Conservation (phyloP, 345 rosid species). For the Salix brachista region DNA sequence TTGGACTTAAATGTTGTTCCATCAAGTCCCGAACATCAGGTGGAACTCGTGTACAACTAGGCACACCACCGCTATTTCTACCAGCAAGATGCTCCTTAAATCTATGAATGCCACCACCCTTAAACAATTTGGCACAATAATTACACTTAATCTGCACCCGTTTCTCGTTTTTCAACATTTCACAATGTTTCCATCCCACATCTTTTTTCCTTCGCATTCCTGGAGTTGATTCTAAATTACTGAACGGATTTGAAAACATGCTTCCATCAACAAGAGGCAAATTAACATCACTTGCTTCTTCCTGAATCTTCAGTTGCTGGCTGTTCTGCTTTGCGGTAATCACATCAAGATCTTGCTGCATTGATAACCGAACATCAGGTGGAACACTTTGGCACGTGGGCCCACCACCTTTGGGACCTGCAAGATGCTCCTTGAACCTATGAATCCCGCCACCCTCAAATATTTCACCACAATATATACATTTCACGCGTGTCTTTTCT, state of each 20-base stretch:
- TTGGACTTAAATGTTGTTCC: slow-evolving; percentile 22
- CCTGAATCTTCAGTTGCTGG: neutral
- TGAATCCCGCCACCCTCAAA: slow-evolving; percentile 33
- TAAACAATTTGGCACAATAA: slow-evolving; percentile 26
- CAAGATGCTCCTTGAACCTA: slow-evolving; percentile 32
- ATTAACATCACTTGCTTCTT: neutral
- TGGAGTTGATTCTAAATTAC: neutral
- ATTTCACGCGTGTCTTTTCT: slow-evolving; percentile 12
- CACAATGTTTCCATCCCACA: slow-evolving; percentile 25
- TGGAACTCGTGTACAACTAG: slow-evolving; percentile 21
- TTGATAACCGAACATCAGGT: slow-evolving; percentile 15
- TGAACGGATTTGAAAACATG: slow-evolving; percentile 22
- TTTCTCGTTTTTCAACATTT: neutral
- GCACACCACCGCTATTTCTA: slow-evolving; percentile 23
- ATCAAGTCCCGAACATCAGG: slow-evolving; percentile 20
- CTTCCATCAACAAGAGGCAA: neutral
- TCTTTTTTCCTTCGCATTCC: slow-evolving; percentile 22
- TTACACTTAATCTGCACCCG: slow-evolving; percentile 24
- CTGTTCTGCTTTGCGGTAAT: slow-evolving; percentile 2
- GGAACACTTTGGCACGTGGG: slow-evolving; percentile 24
- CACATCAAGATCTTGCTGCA: slow-evolving; percentile 20
- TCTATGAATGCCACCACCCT: slow-evolving; percentile 36
- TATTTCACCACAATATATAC: slow-evolving; percentile 23
- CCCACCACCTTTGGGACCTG: slow-evolving; percentile 26
- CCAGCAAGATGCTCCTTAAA: slow-evolving; percentile 40